Percentiles rank a stretch among this genome's conserved stretches.
phyloP scores from a whole-genome alignment of 177 flowering plant species.

The Vitis hybrid region DNA sequence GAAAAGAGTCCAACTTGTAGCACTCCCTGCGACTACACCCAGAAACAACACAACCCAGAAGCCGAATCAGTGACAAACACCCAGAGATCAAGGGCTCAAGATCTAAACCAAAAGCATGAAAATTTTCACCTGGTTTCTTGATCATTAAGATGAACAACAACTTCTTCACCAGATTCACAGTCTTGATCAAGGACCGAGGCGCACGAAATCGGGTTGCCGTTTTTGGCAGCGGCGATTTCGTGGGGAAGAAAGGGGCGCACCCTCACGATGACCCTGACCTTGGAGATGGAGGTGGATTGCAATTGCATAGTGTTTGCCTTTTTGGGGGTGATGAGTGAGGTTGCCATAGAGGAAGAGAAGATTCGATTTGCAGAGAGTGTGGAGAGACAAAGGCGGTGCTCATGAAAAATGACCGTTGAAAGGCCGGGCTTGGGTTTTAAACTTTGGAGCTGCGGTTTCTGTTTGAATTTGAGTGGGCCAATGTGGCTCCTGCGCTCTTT shows the following conservation, averaged over 20 bases:
- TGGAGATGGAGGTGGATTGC: conserved; percentile 25
- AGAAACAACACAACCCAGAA: not conserved
- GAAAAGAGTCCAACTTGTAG: conserved; percentile 79
- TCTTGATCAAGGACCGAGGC: conserved; percentile 45
- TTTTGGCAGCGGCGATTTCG: conserved; percentile 31
- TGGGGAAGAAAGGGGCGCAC: conserved; percentile 75
- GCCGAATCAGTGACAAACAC: not conserved
- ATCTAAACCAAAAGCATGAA: no score
- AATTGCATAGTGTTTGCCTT: no score
- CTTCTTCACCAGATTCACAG: conserved; percentile 34
- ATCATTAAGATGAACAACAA: conserved; percentile 76
- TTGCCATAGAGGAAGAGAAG: conserved; percentile 11
- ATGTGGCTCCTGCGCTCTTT: no score
- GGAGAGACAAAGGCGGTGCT: not conserved
- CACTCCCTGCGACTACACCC: conserved; percentile 73
- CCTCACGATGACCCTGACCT: conserved; percentile 69
- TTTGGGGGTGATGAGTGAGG: conserved; percentile 5
- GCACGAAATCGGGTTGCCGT: conserved; percentile 42
- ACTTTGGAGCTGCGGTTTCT: not conserved
- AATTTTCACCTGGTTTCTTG: conserved; percentile 9
- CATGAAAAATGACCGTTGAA: conserved; percentile 15
- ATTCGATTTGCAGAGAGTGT: not conserved
- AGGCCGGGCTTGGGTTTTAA: not conserved
- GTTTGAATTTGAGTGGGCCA: not conserved
- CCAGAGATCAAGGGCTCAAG: no score